These are phyloP conservation scores for Mariannaea sp. DNA, from an alignment of 2,329 filamentous ascomycete genomes.

Conservation along the genomic window DNA sequence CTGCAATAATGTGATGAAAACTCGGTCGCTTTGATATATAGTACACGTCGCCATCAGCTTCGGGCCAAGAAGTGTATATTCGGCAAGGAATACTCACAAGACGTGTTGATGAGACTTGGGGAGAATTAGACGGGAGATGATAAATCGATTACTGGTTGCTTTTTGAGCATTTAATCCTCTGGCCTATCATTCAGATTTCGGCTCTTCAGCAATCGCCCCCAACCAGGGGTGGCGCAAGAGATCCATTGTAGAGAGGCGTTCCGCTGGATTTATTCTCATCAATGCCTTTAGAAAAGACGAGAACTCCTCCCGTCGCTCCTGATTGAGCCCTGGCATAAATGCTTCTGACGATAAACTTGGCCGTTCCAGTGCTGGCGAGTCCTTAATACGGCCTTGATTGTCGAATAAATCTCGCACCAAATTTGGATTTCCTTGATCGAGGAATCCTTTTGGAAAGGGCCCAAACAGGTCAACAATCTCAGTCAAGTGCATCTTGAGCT, in stretches of 20 bases:
- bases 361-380: neutral
- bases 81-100: too few relatives aligned
- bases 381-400: conserved; percentile 14
- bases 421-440: conserved; percentile 18
- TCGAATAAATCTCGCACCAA: conserved; percentile 13
- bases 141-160: too few relatives aligned
- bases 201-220: neutral
- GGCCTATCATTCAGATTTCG: neutral
- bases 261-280: conserved; percentile 25
- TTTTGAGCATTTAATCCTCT: too few relatives aligned
- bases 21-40: too few relatives aligned
- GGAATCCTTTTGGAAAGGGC: conserved; percentile 20
- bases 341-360: conserved; percentile 12
- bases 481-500: conserved; percentile 18
- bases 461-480: conserved; percentile 29
- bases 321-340: conserved; percentile 14
- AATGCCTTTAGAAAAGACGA: conserved; percentile 17
- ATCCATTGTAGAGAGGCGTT: conserved; percentile 11
- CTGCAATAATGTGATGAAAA: too few relatives aligned
- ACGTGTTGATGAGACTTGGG: too few relatives aligned
- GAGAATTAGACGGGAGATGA: too few relatives aligned
- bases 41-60: too few relatives aligned
- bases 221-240: conserved; percentile 25
- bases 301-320: conserved; percentile 20
- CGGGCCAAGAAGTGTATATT: too few relatives aligned